phyloP scores from a whole-genome alignment of 225 moss, liverwort and hornwort species.

The Sphagnum tenellum region DNA sequence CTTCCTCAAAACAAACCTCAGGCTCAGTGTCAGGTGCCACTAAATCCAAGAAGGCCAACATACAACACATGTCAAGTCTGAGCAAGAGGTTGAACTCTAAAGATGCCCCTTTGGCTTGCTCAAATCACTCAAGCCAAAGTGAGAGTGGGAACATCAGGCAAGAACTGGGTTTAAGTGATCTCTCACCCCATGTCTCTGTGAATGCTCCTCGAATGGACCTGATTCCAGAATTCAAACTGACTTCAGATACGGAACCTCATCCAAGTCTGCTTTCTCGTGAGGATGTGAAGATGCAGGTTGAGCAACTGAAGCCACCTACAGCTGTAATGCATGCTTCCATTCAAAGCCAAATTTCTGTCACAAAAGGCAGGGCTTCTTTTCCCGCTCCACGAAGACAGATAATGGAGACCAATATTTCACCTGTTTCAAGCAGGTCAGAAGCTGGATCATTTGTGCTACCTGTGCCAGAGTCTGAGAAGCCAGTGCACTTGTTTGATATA shows the following conservation, averaged over 20 bases:
- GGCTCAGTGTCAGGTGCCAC: too few species aligned
- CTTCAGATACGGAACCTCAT: slow-evolving; percentile 16
- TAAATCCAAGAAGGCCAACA: slow-evolving; percentile 60
- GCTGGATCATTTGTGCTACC: too few species aligned
- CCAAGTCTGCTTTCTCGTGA: slow-evolving; percentile 10
- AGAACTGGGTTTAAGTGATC: slow-evolving; percentile 53
- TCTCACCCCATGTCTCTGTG: slow-evolving; percentile 87
- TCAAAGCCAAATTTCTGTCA: slow-evolving; percentile 25
- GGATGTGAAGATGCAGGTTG: slow-evolving; percentile 13
- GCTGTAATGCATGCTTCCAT: slow-evolving; percentile 24
- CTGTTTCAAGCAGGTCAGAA: slow-evolving; percentile 4
- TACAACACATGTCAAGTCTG: slow-evolving; percentile 19
- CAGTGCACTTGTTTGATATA: background rate
- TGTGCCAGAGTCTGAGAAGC: slow-evolving; percentile 8
- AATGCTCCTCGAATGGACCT: slow-evolving; percentile 90
- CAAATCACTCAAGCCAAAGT: slow-evolving; percentile 29
- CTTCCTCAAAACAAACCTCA: too few species aligned
- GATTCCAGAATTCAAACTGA: slow-evolving; percentile 87
- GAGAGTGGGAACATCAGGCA: slow-evolving; percentile 58
- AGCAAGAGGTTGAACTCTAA: slow-evolving; percentile 23
- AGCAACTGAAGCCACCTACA: slow-evolving; percentile 23
- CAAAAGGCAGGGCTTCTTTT: slow-evolving; percentile 11
- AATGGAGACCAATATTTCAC: background rate
- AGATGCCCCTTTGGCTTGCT: slow-evolving; percentile 73
- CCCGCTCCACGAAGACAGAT: too few species aligned